Evolutionary conservation across 2,329 filamentous ascomycete genomes (phyloP), one percentile per base, ranked within the genome.

Genomic region (Colletotrichum liaoningense): DNA sequence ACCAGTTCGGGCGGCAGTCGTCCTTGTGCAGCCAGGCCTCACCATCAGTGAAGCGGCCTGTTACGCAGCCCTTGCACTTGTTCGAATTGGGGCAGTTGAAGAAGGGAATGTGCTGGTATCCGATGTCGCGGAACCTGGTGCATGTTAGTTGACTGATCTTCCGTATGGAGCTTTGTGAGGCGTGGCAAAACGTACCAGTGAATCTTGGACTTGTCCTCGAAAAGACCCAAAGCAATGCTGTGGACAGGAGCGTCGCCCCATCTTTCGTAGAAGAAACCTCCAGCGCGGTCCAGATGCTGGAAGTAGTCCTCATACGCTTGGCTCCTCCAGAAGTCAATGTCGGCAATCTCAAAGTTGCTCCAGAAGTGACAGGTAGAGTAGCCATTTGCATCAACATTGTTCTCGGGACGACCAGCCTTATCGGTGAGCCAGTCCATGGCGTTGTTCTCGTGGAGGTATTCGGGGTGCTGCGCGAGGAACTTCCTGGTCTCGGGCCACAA

Each of bases 291-390:
- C 42, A 99, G 89, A 83, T 98, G 95, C 80, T 97, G 92, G 81
- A 99, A 99, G 83, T 98, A 99, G 75, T 97, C 95, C 80, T 97
- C 94, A 81, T 99, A 99, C 58, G 91, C 89, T 81, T 95, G 91
- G 80, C 95, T 94, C 62, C 97, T 88, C 94, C 95, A 99, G 84
- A 99, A 98, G 75, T 90, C 90, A 89, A 99, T 90, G 82, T 98
- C 95, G 59, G 90, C 96, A 78, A 99, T 96, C 84, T 99, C 97
- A 79, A 99, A 99, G 84, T 99, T 99, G 79, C 93, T 97, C 97
- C 97, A 99, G 87, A 99, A 99, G 83, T 99, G 97, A 82, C 97
- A 99, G 2, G 97, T 98, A 42, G 95, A 97, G 86, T 98, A 99
- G 42, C 97, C 97, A 79, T 97, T 93, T 7, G 96, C 96, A 75